These are phyloP conservation scores for Cystobasidium onofrii DNA, from an alignment of 768 basidiomycete genomes.

Conservation along the genomic window DNA sequence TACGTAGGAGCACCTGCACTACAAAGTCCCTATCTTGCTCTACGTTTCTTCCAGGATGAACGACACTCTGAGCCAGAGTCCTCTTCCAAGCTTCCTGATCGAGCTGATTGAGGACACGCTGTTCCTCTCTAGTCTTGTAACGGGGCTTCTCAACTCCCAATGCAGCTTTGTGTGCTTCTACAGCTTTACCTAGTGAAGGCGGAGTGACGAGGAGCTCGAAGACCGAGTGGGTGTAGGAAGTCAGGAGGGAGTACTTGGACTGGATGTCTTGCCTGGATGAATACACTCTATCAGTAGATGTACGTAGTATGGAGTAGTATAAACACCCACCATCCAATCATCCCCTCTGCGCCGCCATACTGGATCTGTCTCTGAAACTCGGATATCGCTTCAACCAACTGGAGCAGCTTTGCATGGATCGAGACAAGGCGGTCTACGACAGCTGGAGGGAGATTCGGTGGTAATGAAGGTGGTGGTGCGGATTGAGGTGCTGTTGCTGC, in stretches of 20 bases:
- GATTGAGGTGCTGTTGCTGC: neutral
- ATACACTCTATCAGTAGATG: neutral
- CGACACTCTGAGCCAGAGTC: constrained; percentile 22
- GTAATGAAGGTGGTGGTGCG: neutral
- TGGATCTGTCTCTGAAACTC: constrained; percentile 21
- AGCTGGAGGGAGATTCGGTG: neutral
- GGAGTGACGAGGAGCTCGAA: constrained; percentile 32
- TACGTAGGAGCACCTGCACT: constrained; percentile 29
- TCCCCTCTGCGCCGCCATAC: constrained; percentile 20
- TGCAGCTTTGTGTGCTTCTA: constrained; percentile 24
- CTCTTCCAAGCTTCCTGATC: constrained; percentile 31
- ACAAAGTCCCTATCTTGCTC: constrained; percentile 31
- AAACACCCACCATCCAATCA: constrained; percentile 30
- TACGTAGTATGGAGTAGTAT: neutral
- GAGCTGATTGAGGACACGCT: neutral
- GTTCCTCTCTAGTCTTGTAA: constrained; percentile 31
- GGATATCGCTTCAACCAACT: constrained; percentile 25
- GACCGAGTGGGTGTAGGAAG: constrained; percentile 30
- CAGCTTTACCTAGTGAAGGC: constrained; percentile 12
- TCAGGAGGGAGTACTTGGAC: constrained; percentile 28
- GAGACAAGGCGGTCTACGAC: constrained; percentile 29
- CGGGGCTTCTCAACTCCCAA: constrained; percentile 18
- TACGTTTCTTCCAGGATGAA: constrained; percentile 24
- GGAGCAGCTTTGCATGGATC: constrained; percentile 24
- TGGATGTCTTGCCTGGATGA: constrained; percentile 31